Conservation (phyloP, 192 early-diverging fungal genomes). For the Podila horticola region DNA sequence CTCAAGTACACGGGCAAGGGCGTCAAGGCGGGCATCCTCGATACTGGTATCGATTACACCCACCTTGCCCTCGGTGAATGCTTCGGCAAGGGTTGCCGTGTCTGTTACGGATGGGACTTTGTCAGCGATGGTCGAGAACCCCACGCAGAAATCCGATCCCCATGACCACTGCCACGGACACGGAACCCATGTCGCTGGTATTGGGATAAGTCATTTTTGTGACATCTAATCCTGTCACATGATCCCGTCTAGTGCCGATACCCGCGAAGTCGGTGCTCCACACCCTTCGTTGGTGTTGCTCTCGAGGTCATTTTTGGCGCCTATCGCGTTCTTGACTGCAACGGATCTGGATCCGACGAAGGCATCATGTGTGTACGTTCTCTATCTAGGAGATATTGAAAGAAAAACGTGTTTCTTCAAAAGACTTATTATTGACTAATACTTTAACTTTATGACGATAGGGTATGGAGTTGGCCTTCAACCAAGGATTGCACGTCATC, state of each 20-base stretch:
- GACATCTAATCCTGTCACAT: no score
- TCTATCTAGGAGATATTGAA: no score
- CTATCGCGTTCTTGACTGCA: constrained; percentile 72
- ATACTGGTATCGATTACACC: constrained; percentile 71
- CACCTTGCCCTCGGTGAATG: constrained; percentile 72
- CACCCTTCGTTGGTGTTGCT: constrained; percentile 68
- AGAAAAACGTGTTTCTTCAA: no score
- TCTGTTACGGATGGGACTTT: constrained; percentile 68
- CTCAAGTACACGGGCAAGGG: constrained; percentile 68
- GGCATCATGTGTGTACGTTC: constrained; percentile 60
- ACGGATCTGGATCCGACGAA: constrained; percentile 57
- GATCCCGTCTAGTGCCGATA: constrained; percentile 52
- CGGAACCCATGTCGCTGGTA: constrained; percentile 75
- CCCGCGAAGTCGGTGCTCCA: constrained; percentile 41
- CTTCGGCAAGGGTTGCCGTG: constrained; percentile 65
- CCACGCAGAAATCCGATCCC: constrained; percentile 56
- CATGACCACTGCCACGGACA: constrained; percentile 68
- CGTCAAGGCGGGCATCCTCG: constrained; percentile 71
- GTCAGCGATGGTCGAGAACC: constrained; percentile 59
- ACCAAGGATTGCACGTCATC: constrained; percentile 51
- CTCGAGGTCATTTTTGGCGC: constrained; percentile 73
- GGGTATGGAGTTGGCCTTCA: not conserved
- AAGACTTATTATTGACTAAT: no score
- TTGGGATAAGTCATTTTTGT: constrained; percentile 7
- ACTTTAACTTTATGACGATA: no score